Percentiles rank a stretch among this genome's conserved stretches.
These are phyloP conservation scores for Calonectria crousiana DNA, from an alignment of 2,329 filamentous ascomycete genomes.

Conservation along the genomic window DNA sequence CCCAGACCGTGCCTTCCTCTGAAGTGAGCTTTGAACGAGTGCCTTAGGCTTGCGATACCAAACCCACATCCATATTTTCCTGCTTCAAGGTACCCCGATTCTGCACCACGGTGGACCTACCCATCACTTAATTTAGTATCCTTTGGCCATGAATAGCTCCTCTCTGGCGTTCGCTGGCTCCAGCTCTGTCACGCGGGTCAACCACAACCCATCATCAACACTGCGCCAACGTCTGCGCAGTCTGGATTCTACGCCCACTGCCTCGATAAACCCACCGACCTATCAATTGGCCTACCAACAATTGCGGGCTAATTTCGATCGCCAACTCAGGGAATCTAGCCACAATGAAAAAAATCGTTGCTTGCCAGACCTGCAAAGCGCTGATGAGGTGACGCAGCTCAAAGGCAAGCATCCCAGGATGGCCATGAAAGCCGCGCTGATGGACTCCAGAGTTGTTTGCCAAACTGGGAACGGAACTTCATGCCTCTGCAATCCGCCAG, in stretches of 20 bases:
- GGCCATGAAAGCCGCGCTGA: neutral
- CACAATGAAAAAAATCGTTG: neutral
- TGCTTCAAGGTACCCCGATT: neutral
- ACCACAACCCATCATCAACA: constrained; percentile 35
- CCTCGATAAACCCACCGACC: constrained; percentile 5
- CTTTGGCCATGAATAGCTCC: neutral
- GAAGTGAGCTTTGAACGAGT: neutral
- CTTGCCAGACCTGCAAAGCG: neutral
- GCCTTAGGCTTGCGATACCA: neutral
- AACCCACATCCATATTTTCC: neutral
- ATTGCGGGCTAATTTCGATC: constrained; percentile 40
- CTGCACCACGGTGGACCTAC: neutral
- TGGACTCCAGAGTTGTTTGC: constrained; percentile 38
- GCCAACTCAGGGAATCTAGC: neutral
- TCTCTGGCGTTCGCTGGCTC: constrained; percentile 10
- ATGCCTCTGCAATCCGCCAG: constrained; percentile 32
- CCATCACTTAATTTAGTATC: neutral
- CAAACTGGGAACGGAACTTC: constrained; percentile 36
- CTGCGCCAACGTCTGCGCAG: constrained; percentile 47
- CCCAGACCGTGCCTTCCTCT: neutral
- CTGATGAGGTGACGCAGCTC: constrained; percentile 31
- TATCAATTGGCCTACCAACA: constrained; percentile 40
- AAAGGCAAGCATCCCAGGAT: constrained; percentile 28
- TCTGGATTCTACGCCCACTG: constrained; percentile 25
- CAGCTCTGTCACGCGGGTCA: constrained; percentile 20